Base-by-base conservation (phyloP, 139 green algal species). In the Closterium sp. region DNA sequence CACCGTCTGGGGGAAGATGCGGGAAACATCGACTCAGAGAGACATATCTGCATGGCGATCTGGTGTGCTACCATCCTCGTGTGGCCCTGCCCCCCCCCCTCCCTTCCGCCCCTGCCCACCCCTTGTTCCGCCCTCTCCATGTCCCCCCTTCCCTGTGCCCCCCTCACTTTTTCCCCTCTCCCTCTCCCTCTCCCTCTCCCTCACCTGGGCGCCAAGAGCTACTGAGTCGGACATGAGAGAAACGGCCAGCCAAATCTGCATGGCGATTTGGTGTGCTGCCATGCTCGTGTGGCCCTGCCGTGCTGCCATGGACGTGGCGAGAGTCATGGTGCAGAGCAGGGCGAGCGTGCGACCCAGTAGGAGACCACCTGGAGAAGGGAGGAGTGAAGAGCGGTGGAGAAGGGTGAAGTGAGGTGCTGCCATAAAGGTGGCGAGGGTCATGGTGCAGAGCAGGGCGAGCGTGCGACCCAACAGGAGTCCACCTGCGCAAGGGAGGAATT, bases 221-320 rank as follows among this genome's bases (percentile, higher is more conserved):
- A 95, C 22, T 10, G 93, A 95, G 91, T 95, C 93, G 24, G 91
- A 89, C 22, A 95, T 93, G 19, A 95, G 79, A 17, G 93, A 95
- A 0, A 93, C 86, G 2, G 92, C 93, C 4, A 93, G 91, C 93
- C 93, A 95, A 4, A 95, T 89, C 91, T 95, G 93, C 19, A 90
- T 70, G 62, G 92, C 90, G 24, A 95, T 89, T 70, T 95, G 93
- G 29, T 95, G 93, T 3, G 93, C 87, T n/a, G 93, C 93, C 86
- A 95, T 95, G 38, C 38, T 28, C 70, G 73, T 87, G 31, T 70
- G 90, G 29, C 93, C 93, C 34, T 90, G 85, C 24, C 92, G 31
- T 2, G 92, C 92, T 19, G 93, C 92, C 91, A 95, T 93, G 86
- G 91, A 95, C 1, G 92, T 95, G 85, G 93, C 93, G 5, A 95